These are phyloP conservation scores for Puccinia triticina DNA, from an alignment of 1,284 basidiomycete species.

Conservation along the genomic window DNA sequence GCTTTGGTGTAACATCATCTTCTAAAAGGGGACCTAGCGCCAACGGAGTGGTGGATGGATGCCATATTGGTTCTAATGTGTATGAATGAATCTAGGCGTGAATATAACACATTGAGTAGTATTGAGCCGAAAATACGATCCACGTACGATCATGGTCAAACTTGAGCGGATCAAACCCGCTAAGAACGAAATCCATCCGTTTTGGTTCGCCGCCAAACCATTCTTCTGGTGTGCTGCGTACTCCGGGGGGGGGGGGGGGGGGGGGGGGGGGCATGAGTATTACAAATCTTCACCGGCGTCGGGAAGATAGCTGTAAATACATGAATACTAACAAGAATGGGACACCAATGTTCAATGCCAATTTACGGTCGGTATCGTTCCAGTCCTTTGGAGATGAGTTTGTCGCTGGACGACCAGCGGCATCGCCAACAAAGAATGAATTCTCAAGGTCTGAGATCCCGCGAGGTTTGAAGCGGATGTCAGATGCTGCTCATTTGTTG, in stretches of 20 bases:
- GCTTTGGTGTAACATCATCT: constrained; percentile 53
- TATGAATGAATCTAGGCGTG: neutral
- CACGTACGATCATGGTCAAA: constrained; percentile 49
- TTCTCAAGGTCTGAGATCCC: constrained; percentile 50
- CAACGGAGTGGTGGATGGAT: constrained; percentile 69
- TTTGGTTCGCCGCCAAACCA: constrained; percentile 72
- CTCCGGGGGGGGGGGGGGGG: neutral
- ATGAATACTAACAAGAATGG: constrained; percentile 15
- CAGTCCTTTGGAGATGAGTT: constrained; percentile 65
- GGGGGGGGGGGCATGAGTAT: neutral
- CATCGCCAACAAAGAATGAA: constrained; percentile 85
- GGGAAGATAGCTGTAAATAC: neutral
- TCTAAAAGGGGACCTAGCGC: constrained; percentile 59
- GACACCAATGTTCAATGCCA: constrained; percentile 24
- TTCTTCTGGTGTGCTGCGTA: constrained; percentile 65
- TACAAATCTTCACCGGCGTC: constrained; percentile 61
- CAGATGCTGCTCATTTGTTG: neutral
- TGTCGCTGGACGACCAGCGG: constrained; percentile 71
- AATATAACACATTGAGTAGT: neutral
- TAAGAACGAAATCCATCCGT: constrained; percentile 63
- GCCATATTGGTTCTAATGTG: constrained; percentile 67
- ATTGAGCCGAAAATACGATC: neutral
- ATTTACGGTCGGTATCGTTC: constrained; percentile 70
- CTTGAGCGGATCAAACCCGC: constrained; percentile 65
- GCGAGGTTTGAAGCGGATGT: neutral